These are phyloP conservation scores for Mycena crocata DNA, from an alignment of 768 basidiomycete species.

Conservation along the genomic window DNA sequence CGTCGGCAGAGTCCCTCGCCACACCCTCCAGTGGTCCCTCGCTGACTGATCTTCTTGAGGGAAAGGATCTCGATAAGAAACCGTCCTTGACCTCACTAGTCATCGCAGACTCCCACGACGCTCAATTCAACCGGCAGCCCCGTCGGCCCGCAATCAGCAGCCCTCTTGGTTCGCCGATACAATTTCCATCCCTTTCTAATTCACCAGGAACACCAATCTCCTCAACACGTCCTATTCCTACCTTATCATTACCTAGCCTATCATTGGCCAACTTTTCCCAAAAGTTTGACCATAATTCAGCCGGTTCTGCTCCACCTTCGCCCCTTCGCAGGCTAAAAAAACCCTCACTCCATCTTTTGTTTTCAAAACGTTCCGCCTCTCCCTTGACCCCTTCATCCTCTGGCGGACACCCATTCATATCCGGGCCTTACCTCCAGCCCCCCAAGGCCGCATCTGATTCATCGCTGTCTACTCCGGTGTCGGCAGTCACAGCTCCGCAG, in stretches of 20 bases:
- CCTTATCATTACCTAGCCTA: conserved; percentile 34
- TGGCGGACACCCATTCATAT: conserved; percentile 43
- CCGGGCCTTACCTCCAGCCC: conserved; percentile 46
- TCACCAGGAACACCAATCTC: conserved; percentile 27
- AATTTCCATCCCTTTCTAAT: conserved; percentile 28
- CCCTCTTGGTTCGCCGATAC: conserved; percentile 19
- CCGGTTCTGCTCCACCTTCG: conserved; percentile 46
- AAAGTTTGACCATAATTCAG: conserved; percentile 31
- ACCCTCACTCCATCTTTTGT: conserved; percentile 76
- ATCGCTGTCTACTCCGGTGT: conserved; percentile 61
- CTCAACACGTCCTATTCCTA: conserved; percentile 32
- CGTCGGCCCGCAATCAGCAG: conserved; percentile 16
- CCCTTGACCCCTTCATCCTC: conserved; percentile 48
- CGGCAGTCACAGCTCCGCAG: conserved; percentile 71
- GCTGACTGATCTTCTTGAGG: conserved; percentile 26
- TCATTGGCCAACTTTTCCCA: conserved; percentile 22
- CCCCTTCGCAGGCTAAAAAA: conserved; percentile 64
- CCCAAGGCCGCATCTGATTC: conserved; percentile 59
- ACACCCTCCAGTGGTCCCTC: conserved; percentile 33
- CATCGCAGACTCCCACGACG: conserved; percentile 23
- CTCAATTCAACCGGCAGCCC: conserved; percentile 13
- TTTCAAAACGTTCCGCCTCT: conserved; percentile 72
- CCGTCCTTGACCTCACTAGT: conserved; percentile 14
- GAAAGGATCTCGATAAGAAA: conserved; percentile 11
- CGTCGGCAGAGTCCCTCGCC: conserved; percentile 33